Evolutionary conservation across 768 basidiomycete genomes (phyloP).

Genomic region (Leccinum boreale): DNA sequence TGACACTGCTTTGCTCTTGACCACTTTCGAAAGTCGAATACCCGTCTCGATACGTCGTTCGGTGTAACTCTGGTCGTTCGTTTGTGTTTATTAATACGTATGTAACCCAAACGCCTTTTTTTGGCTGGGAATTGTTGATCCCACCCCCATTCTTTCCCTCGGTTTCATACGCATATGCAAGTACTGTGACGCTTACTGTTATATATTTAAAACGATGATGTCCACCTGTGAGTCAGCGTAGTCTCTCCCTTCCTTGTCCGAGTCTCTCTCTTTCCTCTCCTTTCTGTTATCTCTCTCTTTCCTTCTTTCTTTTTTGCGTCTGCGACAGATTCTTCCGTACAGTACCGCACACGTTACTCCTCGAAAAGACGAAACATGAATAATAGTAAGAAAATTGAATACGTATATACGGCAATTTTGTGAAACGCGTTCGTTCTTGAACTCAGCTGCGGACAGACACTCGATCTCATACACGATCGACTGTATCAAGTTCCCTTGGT

Average conservation of each 20-base stretch:
- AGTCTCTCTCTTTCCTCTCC: not conserved
- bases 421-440: not conserved
- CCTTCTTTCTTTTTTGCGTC: not conserved
- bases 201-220: not conserved
- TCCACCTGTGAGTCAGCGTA: not conserved
- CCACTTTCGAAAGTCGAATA: constrained; percentile 1
- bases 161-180: not conserved
- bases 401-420: not conserved
- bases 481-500: not conserved
- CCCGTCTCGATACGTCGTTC: not conserved
- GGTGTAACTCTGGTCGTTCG: constrained; percentile 4
- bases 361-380: not conserved
- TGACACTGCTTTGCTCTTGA: not conserved
- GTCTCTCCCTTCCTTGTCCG: not conserved
- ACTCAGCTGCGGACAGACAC: not conserved
- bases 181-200: not conserved
- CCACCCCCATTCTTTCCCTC: not conserved
- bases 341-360: not conserved
- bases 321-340: not conserved
- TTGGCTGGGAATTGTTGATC: not conserved
- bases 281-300: not conserved
- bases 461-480: not conserved
- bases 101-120: not conserved
- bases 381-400: not conserved
- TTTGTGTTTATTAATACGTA: not conserved